Conservation (phyloP, 192 early-diverging fungal species). For the Coemansia sp. region DNA sequence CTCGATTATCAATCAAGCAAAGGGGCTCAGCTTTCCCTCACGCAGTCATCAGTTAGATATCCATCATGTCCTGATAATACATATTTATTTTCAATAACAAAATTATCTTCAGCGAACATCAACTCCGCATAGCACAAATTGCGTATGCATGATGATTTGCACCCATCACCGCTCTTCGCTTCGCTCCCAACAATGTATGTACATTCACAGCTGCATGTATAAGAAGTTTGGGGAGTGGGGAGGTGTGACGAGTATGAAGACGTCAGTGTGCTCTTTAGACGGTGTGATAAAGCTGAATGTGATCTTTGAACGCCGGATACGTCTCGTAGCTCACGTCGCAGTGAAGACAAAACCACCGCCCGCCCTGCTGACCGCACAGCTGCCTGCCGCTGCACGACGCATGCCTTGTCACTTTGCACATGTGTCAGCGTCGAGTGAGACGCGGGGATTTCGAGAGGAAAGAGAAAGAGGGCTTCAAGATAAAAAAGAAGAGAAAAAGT, state of each 20-base stretch:
- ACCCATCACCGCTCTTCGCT: no score
- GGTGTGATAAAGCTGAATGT: constrained; percentile 17
- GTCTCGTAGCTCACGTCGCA: constrained; percentile 44
- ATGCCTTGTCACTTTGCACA: not conserved
- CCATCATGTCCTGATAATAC: no score
- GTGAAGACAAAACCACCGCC: constrained; percentile 42
- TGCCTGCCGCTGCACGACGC: not conserved
- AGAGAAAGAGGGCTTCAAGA: not conserved
- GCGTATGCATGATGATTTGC: no score
- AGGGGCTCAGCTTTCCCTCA: no score
- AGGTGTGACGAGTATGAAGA: not conserved
- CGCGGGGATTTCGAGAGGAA: not conserved
- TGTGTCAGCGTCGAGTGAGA: not conserved
- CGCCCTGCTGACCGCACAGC: not conserved
- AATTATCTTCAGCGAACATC: no score
- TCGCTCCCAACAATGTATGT: no score
- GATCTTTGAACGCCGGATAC: constrained; percentile 29
- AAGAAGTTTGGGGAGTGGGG: no score
- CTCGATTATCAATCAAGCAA: no score
- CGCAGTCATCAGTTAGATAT: no score
- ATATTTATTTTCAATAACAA: no score
- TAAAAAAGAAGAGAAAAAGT: not conserved
- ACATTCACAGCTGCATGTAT: no score
- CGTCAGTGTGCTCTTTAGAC: not conserved
- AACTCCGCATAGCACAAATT: no score